Evolutionary conservation across 2,329 filamentous ascomycete species (phyloP).

Genomic region (Scytalidium lignicola): DNA sequence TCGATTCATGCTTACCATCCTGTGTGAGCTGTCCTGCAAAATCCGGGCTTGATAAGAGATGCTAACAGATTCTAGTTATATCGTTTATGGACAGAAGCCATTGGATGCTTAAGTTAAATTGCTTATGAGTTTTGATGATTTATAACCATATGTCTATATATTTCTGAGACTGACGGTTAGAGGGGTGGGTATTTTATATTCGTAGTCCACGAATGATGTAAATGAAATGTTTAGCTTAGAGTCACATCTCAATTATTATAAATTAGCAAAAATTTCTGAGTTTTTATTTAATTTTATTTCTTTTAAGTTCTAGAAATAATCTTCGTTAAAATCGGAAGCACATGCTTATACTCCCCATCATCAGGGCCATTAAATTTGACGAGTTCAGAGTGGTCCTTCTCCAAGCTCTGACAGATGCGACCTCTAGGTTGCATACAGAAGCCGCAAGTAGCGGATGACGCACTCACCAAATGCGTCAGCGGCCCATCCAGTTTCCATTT

Average conservation of each 20-base stretch:
- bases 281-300: no score
- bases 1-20: slow-evolving; percentile 31
- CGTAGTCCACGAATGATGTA: no score
- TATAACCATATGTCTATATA: no score
- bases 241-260: no score
- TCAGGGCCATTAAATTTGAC: neutral
- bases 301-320: neutral
- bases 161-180: no score
- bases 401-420: neutral
- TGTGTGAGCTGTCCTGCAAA: slow-evolving; percentile 15
- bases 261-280: neutral
- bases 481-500: neutral
- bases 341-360: neutral
- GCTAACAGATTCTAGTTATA: neutral
- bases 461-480: neutral
- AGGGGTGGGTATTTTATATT: no score
- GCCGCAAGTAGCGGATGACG: neutral
- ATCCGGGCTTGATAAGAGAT: neutral
- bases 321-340: neutral
- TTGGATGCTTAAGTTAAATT: neutral
- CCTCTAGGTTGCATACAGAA: neutral
- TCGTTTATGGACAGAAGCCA: neutral
- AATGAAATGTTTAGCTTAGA: no score
- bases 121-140: no score
- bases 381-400: neutral